phyloP scores from a whole-genome alignment of 2,329 filamentous ascomycete species.

The Ciborinia camelliae region DNA sequence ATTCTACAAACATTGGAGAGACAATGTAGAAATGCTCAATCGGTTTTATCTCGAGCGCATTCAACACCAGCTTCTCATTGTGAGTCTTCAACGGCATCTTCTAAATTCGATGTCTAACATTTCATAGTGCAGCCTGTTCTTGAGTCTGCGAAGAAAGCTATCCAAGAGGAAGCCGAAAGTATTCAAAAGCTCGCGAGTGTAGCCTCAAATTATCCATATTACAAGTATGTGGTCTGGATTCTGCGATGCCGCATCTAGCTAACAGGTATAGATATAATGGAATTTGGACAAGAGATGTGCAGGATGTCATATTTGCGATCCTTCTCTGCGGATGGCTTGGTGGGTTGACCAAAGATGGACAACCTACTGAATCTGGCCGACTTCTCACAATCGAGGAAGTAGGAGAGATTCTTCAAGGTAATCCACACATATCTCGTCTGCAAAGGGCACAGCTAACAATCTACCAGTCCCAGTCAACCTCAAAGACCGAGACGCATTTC shows the following conservation, averaged over 20 bases:
- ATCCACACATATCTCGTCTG: neutral
- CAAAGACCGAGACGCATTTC: constrained; percentile 85
- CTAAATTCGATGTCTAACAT: constrained; percentile 20
- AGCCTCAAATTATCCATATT: constrained; percentile 88
- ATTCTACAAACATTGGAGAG: constrained; percentile 81
- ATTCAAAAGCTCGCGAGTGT: constrained; percentile 67
- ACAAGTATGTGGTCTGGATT: constrained; percentile 61
- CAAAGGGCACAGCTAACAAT: constrained; percentile 21
- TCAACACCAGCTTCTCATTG: constrained; percentile 69
- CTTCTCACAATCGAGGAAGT: constrained; percentile 88
- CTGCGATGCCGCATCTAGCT: constrained; percentile 8
- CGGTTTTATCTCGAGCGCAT: constrained; percentile 83
- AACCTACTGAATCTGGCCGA: constrained; percentile 54
- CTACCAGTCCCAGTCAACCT: constrained; percentile 79
- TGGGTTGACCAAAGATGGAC: constrained; percentile 57
- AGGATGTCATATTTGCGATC: constrained; percentile 66
- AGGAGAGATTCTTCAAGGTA: constrained; percentile 68
- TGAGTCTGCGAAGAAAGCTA: constrained; percentile 63
- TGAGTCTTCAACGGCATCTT: constrained; percentile 41
- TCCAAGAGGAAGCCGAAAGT: constrained; percentile 68
- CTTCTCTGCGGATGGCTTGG: constrained; percentile 72
- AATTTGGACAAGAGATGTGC: constrained; percentile 79
- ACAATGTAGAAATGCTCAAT: constrained; percentile 76
- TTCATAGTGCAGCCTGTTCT: constrained; percentile 64
- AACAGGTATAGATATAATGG: constrained; percentile 62